Evolutionary conservation across 768 basidiomycete species (phyloP), one percentile per base, ranked within the genome.

Genomic region (Tubosaeta sp.): DNA sequence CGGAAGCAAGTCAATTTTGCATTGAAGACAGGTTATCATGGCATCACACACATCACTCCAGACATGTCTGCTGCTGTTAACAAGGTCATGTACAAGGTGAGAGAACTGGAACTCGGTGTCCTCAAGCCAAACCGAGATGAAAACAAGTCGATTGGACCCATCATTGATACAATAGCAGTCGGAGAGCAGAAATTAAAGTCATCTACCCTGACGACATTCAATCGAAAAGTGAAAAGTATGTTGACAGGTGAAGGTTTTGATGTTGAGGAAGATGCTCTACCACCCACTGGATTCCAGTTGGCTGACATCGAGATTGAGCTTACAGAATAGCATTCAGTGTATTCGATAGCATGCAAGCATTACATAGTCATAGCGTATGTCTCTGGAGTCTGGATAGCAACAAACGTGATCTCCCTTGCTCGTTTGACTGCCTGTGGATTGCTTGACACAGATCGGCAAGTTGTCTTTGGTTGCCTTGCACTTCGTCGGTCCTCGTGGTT

Each of bases 181-280:
- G 68, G 69, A 11, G 48, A 57, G 1, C 31, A 56, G 6, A 63
- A 60, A 14, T 55, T 69, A 9, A 54, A 60, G 41, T 59, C 62
- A 0, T 53, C 62, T 0, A 67, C 64, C 1, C 48, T 73, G 0
- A 51, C 58, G 0, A 67, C 57, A 4, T 72, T 72, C 55, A 73
- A 73, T 49, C 65, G 65, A 48, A 72, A 71, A 13, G 46, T 69
- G 0, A 0, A 30, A 5, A 50, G 32, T 1, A 42, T 67, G 34
- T 44, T 62, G 24, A 25, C 11, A 34, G 51, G 51, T 1, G 24
- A 46, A 9, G 43, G 35, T 8, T 48, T 52, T 24, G 47, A 58
- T 12, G 22, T n/a, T 9, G 67, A 69, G 24, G 56, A 40, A 4
- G 66, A 69, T 47, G 62, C 25, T 27, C 8, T 27, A 27, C 25